phyloP scores from a whole-genome alignment of 129 eudicot species.

The Erigeron canadensis region DNA sequence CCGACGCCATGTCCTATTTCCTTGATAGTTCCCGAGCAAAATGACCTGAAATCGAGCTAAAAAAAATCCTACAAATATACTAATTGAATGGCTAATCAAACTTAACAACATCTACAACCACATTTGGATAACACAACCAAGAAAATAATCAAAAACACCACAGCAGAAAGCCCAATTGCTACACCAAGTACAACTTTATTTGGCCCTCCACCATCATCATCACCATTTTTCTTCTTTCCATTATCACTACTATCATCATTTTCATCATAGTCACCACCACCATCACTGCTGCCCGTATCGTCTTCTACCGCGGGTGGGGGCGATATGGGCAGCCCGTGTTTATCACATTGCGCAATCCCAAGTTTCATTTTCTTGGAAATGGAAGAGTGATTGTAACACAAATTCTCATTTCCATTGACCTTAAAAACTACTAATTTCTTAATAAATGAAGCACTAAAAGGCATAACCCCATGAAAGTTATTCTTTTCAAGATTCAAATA shows the following conservation, averaged over 20 bases:
- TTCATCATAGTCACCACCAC: slow-evolving; percentile 16
- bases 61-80: background rate
- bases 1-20: no score
- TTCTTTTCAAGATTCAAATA: slow-evolving; percentile 73
- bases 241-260: slow-evolving; percentile 18
- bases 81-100: background rate
- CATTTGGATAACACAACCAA: slow-evolving; percentile 68
- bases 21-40: no score
- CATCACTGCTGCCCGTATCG: slow-evolving; percentile 15
- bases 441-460: slow-evolving; percentile 61
- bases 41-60: background rate
- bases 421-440: slow-evolving; percentile 55
- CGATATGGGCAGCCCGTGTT: slow-evolving; percentile 64
- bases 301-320: slow-evolving; percentile 58
- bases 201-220: slow-evolving; percentile 50
- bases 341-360: slow-evolving; percentile 88
- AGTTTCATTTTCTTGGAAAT: slow-evolving; percentile 57
- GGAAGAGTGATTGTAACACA: slow-evolving; percentile 66
- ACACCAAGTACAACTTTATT: slow-evolving; percentile 90
- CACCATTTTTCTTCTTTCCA: slow-evolving; percentile 17
- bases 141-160: slow-evolving; percentile 69
- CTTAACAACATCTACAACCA: slow-evolving; percentile 32
- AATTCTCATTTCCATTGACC: slow-evolving; percentile 57
- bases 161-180: slow-evolving; percentile 74
- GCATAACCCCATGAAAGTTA: slow-evolving; percentile 73